These are phyloP conservation scores for Colletotrichum destructivum DNA, from an alignment of 2,329 filamentous ascomycete genomes.

Conservation along the genomic window DNA sequence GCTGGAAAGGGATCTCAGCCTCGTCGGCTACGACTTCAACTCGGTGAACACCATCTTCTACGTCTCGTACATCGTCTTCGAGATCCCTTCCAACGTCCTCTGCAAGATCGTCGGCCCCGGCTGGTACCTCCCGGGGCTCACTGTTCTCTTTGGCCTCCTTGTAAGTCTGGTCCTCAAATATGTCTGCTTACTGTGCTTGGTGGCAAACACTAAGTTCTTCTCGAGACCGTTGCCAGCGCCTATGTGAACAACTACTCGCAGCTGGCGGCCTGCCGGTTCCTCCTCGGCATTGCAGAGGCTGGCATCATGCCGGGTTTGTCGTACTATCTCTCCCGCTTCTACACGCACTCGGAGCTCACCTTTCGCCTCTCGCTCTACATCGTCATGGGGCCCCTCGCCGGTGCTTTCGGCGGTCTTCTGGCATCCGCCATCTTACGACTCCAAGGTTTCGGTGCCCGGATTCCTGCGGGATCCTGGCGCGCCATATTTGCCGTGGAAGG, in stretches of 20 bases:
- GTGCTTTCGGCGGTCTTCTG: slow-evolving; percentile 62
- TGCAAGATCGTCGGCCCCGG: slow-evolving; percentile 59
- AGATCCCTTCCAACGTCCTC: slow-evolving; percentile 62
- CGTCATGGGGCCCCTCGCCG: slow-evolving; percentile 57
- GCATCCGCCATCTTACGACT: slow-evolving; percentile 70
- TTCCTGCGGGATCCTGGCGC: slow-evolving; percentile 64
- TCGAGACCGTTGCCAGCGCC: slow-evolving; percentile 53
- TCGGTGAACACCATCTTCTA: slow-evolving; percentile 56
- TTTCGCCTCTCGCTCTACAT: slow-evolving; percentile 62
- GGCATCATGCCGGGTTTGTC: slow-evolving; percentile 56
- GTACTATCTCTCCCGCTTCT: slow-evolving; percentile 65
- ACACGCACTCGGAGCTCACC: slow-evolving; percentile 64
- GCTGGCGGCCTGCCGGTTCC: slow-evolving; percentile 48
- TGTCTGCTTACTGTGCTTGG: no score
- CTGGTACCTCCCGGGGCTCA: slow-evolving; percentile 50
- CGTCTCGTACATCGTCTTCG: slow-evolving; percentile 53
- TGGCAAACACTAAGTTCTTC: no score
- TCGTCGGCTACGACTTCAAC: slow-evolving; percentile 60
- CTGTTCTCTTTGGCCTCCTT: neutral
- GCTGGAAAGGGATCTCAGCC: slow-evolving; percentile 57
- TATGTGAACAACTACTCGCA: neutral
- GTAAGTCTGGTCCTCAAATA: neutral
- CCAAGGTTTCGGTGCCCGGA: slow-evolving; percentile 67
- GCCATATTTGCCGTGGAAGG: slow-evolving; percentile 83
- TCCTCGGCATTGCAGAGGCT: slow-evolving; percentile 58